phyloP scores from a whole-genome alignment of 495 filamentous ascomycete genomes.

The Lophium mytilinum region DNA sequence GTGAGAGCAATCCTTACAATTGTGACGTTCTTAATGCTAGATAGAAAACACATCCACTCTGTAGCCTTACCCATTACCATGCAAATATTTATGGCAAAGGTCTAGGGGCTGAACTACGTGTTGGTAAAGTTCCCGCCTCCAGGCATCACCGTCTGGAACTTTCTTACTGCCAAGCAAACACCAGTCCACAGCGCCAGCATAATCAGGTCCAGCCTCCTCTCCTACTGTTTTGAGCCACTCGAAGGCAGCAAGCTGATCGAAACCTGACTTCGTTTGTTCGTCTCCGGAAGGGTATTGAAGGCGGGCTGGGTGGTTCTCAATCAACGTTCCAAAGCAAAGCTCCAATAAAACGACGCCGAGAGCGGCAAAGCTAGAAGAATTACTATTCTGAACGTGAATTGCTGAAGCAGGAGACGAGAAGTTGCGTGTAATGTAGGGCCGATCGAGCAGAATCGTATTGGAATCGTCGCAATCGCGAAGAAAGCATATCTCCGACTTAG shows the following conservation, averaged over 20 bases:
- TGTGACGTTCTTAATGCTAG: too few species aligned
- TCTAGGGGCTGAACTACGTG: too few species aligned
- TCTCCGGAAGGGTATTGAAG: slow-evolving; percentile 4
- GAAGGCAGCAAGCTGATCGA: slow-evolving; percentile 27
- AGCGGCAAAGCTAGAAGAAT: too few species aligned
- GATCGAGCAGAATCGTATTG: slow-evolving; percentile 11
- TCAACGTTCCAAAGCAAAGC: slow-evolving; percentile 32
- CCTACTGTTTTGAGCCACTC: slow-evolving; percentile 27
- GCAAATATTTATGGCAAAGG: too few species aligned
- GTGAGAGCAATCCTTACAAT: too few species aligned
- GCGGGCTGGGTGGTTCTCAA: slow-evolving; percentile 23
- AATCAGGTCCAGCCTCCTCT: slow-evolving; percentile 34
- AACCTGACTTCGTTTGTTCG: slow-evolving; percentile 5
- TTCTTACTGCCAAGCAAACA: too few species aligned
- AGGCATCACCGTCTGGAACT: too few species aligned
- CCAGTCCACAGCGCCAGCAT: slow-evolving; percentile 32
- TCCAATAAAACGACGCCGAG: slow-evolving; percentile 36
- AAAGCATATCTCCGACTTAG: slow-evolving; percentile 19
- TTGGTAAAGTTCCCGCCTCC: too few species aligned
- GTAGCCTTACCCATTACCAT: too few species aligned
- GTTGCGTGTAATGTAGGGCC: slow-evolving; percentile 27
- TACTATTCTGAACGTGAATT: slow-evolving; percentile 11
- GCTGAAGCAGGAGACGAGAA: slow-evolving; percentile 4
- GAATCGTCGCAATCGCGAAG: slow-evolving; percentile 11
- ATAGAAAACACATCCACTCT: too few species aligned